Evolutionary conservation across 1,284 basidiomycete genomes (phyloP), one percentile per base, ranked within the genome.

Genomic region (Hemileia vastatrix): DNA sequence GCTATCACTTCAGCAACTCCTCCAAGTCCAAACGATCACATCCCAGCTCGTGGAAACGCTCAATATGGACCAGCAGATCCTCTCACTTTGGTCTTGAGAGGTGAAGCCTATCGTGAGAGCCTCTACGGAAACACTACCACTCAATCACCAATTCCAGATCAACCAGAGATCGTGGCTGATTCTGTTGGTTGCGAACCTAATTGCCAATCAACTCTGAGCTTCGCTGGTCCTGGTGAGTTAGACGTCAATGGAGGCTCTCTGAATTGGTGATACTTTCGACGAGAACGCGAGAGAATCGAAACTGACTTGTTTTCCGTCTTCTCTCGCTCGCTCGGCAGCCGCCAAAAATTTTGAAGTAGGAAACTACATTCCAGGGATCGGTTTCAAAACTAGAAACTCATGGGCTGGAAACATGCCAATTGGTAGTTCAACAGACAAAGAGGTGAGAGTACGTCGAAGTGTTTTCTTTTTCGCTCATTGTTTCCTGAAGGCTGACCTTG

Each of bases 381-480:
- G n/a, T n/a, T n/a, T n/a, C n/a, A n/a, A n/a, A n/a, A n/a, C n/a
- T n/a, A n/a, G n/a, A n/a, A n/a, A 50, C 13, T 50, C 48, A 13
- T 50, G 48, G 48, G 48, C 48, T n/a, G 48, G 48, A 50, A 50
- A 50, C 48, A 9, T 40, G 11, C 36, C 36, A 9, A 40, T 40
- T 40, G 36, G 11, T 15, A 40, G 36, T 15, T 40, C 36, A 9
- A 40, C 15, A 15, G 36, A 40, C 36, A 40, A 15, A 40, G 36
- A 40, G 36, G 36, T 40, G 36, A 40, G 36, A 6, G 8, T 40
- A 27, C 27, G 27, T 27, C 27, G 27, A 27, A 27, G 27, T 27
- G 27, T 27, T 27, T 27, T 27, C 27, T 27, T 27, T 27, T 27
- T 27, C 27, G 27, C 27, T n/a, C n/a, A n/a, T n/a, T n/a, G n/a